Evolutionary conservation across 441 rosid species (phyloP), one percentile per base, ranked within the genome.

Genomic region (Populus tomentosa): DNA sequence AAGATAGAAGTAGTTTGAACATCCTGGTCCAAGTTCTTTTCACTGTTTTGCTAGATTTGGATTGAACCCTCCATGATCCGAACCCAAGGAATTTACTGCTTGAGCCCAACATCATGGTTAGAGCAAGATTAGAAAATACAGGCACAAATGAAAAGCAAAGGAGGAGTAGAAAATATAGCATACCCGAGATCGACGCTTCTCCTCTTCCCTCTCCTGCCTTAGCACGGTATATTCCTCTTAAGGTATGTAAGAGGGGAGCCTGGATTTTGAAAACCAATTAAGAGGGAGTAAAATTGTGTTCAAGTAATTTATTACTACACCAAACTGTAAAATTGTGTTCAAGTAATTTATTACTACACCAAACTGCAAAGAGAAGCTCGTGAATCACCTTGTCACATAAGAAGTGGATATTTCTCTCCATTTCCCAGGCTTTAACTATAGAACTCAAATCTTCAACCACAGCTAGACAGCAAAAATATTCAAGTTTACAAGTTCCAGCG

Each of bases 381-480:
- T 69, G 30, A 64, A 67, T 80, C 62, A 95, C 98, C 95, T 88
- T 88, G 77, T 89, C 91, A 72, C 89, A 95, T 50, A 90, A 82
- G 86, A 93, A 95, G 23, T 85, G 84, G 74, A 91, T 83, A 67
- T 92, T 91, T 78, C 84, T 83, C 84, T 91, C 94, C 70, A 71
- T 67, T 87, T 95, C 98, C 99, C 98, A 93, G 21, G 92, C 89
- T 81, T 92, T 88, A 69, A 89, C 87, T 88, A 84, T 92, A 13
- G 82, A 80, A 50, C 73, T 91, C 86, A 95, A 82, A 81, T 42
- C 88, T 79, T 92, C 97, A 1, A 93, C 84, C 69, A 89, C 76
- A 36, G 83, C 98, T 95, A 79, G 20, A 42, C 50, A 79, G 70
- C 11, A 72, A 70, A 67, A 53, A 38, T 73, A 71, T 10, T 26